These are phyloP conservation scores for Dioszegia hungarica DNA, from an alignment of 768 basidiomycete genomes.

Conservation along the genomic window DNA sequence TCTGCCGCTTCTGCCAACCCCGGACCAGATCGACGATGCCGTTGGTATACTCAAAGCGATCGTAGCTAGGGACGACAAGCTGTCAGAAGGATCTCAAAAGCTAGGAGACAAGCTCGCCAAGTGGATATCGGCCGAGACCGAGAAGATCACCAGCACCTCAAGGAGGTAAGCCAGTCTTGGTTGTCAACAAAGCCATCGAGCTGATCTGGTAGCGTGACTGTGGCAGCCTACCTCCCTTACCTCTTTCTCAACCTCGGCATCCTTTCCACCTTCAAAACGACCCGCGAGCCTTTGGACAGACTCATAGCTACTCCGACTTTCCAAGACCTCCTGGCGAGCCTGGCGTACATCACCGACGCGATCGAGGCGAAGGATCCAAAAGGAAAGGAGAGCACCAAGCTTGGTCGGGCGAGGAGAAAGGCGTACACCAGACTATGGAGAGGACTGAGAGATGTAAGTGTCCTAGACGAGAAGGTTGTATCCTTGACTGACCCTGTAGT, in stretches of 20 bases:
- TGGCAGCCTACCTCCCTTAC: conserved; percentile 28
- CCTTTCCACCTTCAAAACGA: conserved; percentile 18
- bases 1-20: conserved; percentile 21
- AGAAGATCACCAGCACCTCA: conserved; percentile 56
- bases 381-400: conserved; percentile 28
- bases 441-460: conserved; percentile 25
- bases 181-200: neutral
- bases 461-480: neutral
- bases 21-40: conserved; percentile 31
- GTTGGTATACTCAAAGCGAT: conserved; percentile 30
- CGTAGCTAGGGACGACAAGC: conserved; percentile 31
- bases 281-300: conserved; percentile 13
- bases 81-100: conserved; percentile 53
- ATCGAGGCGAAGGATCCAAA: conserved; percentile 21
- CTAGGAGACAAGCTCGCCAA: conserved; percentile 63
- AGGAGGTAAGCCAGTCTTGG: conserved; percentile 59
- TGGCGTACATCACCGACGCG: conserved; percentile 38
- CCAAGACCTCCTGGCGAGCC: conserved; percentile 29
- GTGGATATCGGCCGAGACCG: conserved; percentile 69
- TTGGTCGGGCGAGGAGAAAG: conserved; percentile 17
- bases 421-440: conserved; percentile 31
- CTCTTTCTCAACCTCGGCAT: conserved; percentile 26
- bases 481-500: conserved; percentile 12
- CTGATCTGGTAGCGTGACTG: conserved; percentile 18
- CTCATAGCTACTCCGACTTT: conserved; percentile 21